Percentiles rank a stretch among this genome's conserved stretches.
These are phyloP conservation scores for Ogataea chonburiensis DNA, from an alignment of 805 yeast genomes.

Conservation along the genomic window DNA sequence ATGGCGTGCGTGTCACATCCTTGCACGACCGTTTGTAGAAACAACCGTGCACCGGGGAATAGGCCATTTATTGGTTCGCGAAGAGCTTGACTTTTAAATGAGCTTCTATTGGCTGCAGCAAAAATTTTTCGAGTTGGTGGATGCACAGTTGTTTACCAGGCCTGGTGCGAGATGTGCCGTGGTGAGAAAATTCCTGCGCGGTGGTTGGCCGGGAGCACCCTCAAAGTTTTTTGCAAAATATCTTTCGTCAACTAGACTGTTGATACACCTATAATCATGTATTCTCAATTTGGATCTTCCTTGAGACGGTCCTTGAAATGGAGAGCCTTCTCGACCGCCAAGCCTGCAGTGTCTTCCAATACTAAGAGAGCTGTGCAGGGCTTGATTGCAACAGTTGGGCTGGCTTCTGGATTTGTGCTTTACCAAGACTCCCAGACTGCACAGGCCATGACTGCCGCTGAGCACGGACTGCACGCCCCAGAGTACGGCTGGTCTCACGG, in stretches of 20 bases:
- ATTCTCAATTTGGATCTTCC: conserved; percentile 37
- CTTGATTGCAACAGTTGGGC: conserved; percentile 70
- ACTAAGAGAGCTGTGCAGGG: conserved; percentile 56
- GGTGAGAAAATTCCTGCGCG: conserved; percentile 14
- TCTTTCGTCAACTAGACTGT: conserved; percentile 12
- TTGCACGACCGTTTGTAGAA: conserved; percentile 1
- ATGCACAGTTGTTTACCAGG: conserved; percentile 13
- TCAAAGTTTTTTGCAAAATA: conserved; percentile 14
- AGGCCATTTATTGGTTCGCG: conserved; percentile 6
- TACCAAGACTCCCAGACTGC: conserved; percentile 86
- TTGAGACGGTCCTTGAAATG: conserved; percentile 34
- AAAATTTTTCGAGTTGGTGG: conserved; percentile 14
- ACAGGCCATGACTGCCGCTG: conserved; percentile 97
- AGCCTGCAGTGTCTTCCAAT: conserved; percentile 33
- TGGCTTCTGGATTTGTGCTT: conserved; percentile 75
- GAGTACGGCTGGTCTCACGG: conserved; percentile 90
- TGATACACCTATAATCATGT: conserved; percentile 27
- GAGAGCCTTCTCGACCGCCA: conserved; percentile 38
- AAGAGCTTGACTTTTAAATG: conserved; percentile 23
- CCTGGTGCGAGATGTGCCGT: conserved; percentile 13
- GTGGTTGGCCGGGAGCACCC: conserved; percentile 15
- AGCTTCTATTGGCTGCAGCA: conserved; percentile 21
- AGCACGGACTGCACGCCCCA: conserved; percentile 97
- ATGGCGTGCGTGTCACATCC: conserved; percentile 6
- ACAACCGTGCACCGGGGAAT: conserved; percentile 13